A percentile compares a stretch with the other conserved stretches of the same genome.
These are phyloP conservation scores for Apiospora aurea DNA, from an alignment of 2,329 filamentous ascomycete genomes.

Conservation along the genomic window DNA sequence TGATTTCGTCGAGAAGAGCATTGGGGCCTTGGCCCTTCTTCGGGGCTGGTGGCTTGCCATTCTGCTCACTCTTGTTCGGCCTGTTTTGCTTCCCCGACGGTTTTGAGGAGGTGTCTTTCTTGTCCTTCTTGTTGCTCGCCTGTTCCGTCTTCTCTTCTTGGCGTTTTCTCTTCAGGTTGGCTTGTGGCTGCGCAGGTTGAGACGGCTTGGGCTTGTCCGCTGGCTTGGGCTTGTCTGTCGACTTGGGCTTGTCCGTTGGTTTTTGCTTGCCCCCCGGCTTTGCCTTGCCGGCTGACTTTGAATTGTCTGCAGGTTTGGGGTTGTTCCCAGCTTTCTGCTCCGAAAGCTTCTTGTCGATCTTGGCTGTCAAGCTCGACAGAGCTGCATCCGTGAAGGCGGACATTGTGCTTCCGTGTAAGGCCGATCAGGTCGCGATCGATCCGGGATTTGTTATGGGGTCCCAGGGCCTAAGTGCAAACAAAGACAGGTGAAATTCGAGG, in stretches of 20 bases:
- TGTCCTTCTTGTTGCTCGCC: conserved; percentile 30
- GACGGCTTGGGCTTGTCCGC: conserved; percentile 23
- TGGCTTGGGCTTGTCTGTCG: conserved; percentile 31
- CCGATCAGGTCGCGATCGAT: not conserved
- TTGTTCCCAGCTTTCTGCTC: conserved; percentile 42
- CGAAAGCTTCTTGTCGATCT: conserved; percentile 61
- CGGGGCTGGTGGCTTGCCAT: conserved; percentile 24
- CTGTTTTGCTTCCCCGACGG: conserved; percentile 27
- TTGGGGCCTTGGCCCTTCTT: conserved; percentile 31
- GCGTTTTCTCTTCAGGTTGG: conserved; percentile 38
- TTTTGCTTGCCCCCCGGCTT: not conserved
- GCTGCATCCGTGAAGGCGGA: conserved; percentile 57
- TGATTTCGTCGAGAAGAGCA: conserved; percentile 67
- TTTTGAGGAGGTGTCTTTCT: conserved; percentile 25
- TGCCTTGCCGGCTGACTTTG: not conserved
- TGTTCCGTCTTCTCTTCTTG: conserved; percentile 37
- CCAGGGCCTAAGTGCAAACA: not conserved
- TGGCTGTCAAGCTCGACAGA: conserved; percentile 61
- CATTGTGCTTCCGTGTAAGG: conserved; percentile 31
- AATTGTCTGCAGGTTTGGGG: conserved; percentile 26
- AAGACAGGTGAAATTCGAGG: not conserved
- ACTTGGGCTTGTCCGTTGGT: conserved; percentile 33
- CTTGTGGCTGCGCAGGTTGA: conserved; percentile 32
- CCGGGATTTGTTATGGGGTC: not conserved
- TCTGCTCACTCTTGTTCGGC: conserved; percentile 2